phyloP scores from a whole-genome alignment of 2,329 filamentous ascomycete genomes.

The Paraphoma chrysanthemicola region DNA sequence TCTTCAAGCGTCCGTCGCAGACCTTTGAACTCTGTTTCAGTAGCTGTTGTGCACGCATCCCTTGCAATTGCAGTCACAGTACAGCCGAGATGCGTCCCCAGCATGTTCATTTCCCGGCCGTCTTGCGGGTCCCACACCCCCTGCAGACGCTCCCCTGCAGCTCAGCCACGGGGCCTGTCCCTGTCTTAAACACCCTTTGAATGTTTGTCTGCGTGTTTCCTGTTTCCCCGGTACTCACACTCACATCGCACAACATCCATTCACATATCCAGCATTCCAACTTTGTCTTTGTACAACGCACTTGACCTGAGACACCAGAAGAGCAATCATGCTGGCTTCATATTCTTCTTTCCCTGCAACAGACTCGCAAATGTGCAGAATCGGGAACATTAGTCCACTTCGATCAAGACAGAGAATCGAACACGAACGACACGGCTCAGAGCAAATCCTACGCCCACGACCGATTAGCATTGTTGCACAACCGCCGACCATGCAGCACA shows the following conservation, averaged over 20 bases:
- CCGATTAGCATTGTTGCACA: constrained; percentile 23
- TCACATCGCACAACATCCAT: constrained; percentile 11
- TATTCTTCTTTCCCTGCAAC: constrained; percentile 21
- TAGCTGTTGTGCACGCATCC: neutral
- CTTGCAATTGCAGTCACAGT: constrained; percentile 1
- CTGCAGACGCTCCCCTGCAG: constrained; percentile 30
- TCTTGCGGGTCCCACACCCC: constrained; percentile 17
- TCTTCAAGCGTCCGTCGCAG: neutral
- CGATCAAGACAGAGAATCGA: constrained; percentile 20
- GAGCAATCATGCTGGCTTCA: constrained; percentile 23
- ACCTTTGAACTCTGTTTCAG: constrained; percentile 1
- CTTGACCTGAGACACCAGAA: constrained; percentile 7
- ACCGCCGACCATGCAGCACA: constrained; percentile 20
- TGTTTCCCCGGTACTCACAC: constrained; percentile 10
- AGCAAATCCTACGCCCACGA: constrained; percentile 26
- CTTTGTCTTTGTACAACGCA: constrained; percentile 15
- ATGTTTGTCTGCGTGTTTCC: constrained; percentile 10
- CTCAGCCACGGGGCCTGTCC: constrained; percentile 18
- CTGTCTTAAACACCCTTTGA: constrained; percentile 18
- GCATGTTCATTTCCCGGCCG: constrained; percentile 19
- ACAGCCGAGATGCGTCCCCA: neutral
- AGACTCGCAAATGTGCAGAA: constrained; percentile 24
- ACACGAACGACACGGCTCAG: constrained; percentile 32
- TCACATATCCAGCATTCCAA: constrained; percentile 15
- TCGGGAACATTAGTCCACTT: constrained; percentile 24